Conservation (phyloP, 176 grass and related monocot genomes). For the Otatea glauca region DNA sequence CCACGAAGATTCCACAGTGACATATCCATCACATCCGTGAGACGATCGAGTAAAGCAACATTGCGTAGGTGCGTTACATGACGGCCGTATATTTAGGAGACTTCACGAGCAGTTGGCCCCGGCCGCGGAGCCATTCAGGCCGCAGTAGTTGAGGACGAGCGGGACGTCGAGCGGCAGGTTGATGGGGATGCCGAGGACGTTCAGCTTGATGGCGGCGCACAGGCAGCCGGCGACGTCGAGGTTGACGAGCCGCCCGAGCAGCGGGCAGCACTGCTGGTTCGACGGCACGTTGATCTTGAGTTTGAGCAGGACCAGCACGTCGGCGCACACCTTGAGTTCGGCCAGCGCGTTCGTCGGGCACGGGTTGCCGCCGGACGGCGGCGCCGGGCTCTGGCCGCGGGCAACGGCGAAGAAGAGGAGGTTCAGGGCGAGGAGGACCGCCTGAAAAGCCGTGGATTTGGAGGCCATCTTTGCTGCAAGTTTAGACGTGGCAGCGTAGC, state of each 20-base stretch:
- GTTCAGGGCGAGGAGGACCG: too few species aligned
- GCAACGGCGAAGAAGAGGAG: conserved; percentile 13
- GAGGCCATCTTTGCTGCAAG: too few species aligned
- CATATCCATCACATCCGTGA: too few species aligned
- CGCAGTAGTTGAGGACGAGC: conserved; percentile 70
- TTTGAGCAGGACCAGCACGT: conserved; percentile 62
- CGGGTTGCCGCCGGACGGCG: conserved; percentile 29
- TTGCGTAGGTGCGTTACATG: too few species aligned
- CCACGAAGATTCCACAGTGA: too few species aligned
- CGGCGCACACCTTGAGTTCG: conserved; percentile 57
- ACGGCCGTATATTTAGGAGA: too few species aligned
- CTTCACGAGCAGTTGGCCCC: conserved; percentile 46
- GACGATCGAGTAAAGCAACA: too few species aligned
- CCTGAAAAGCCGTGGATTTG: too few species aligned
- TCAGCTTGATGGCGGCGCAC: conserved; percentile 62
- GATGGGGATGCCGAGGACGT: conserved; percentile 54
- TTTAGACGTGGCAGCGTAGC: too few species aligned
- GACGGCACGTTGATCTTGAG: conserved; percentile 55
- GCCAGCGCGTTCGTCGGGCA: conserved; percentile 60
- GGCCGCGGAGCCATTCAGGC: conserved; percentile 38
- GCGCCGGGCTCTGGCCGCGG: conserved; percentile 37
- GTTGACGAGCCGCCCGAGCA: conserved; percentile 54
- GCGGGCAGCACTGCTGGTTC: conserved; percentile 58
- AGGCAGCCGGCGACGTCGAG: conserved; percentile 60
- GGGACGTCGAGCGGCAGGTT: conserved; percentile 67